A percentile compares a stretch with the other conserved stretches of the same genome.
Evolutionary conservation across 1,284 basidiomycete genomes (phyloP).

Genomic region (Heterobasidion irregulare): DNA sequence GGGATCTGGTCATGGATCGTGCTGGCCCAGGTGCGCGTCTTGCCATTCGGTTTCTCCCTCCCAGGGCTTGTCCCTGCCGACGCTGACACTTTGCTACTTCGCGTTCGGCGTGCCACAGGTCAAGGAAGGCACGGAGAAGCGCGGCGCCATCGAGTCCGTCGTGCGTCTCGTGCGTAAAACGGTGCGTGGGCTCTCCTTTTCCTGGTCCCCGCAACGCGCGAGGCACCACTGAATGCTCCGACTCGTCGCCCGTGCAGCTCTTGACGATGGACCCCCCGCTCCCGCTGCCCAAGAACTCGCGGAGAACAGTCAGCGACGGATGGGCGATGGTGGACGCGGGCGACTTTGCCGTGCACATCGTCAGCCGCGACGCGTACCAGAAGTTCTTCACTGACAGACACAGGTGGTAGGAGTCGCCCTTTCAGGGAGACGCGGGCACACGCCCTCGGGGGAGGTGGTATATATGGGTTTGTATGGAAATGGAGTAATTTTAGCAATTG

Average conservation of each 20-base stretch:
- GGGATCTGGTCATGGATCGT: constrained; percentile 70
- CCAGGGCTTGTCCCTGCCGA: not conserved
- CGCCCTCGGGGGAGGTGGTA: not conserved
- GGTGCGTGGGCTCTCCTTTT: constrained; percentile 28
- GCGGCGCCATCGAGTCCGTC: constrained; percentile 66
- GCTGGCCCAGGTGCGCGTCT: constrained; percentile 48
- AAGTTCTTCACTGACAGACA: constrained; percentile 47
- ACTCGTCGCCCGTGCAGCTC: constrained; percentile 28
- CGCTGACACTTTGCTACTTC: not conserved
- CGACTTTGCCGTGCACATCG: constrained; percentile 65
- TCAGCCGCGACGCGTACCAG: constrained; percentile 52
- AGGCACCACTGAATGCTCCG: too few species aligned
- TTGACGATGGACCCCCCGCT: constrained; percentile 45
- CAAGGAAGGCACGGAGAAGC: constrained; percentile 73
- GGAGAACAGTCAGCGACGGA: constrained; percentile 50
- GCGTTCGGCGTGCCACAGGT: constrained; percentile 33
- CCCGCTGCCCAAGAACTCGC: constrained; percentile 50
- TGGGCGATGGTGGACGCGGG: constrained; percentile 80
- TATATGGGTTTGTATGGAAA: too few species aligned
- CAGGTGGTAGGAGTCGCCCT: constrained; percentile 20
- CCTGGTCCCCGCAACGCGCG: too few species aligned
- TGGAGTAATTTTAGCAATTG: too few species aligned
- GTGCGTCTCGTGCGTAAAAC: constrained; percentile 58
- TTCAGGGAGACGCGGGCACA: not conserved
- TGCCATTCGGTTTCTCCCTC: not conserved